These are phyloP conservation scores for Helianthus tuberosus DNA, from an alignment of 129 eudicot species.

Conservation along the genomic window DNA sequence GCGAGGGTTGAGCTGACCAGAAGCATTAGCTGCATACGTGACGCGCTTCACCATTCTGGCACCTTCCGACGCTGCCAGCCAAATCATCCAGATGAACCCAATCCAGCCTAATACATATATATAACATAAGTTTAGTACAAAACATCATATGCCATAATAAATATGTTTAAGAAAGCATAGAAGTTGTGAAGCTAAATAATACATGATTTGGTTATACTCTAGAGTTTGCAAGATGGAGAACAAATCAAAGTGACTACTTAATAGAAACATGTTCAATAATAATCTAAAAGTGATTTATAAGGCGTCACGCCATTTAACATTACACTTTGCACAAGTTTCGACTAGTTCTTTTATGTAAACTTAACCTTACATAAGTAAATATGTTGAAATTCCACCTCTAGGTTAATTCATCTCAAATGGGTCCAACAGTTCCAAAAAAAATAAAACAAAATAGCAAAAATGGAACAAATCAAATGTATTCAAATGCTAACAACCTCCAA, in stretches of 20 bases:
- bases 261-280: neutral
- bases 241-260: too few relatives aligned
- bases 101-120: conserved; percentile 64
- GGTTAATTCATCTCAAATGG: neutral
- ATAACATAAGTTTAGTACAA: neutral
- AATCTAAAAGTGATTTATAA: neutral
- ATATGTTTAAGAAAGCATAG: too few relatives aligned
- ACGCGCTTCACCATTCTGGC: conserved; percentile 58
- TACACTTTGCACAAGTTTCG: neutral
- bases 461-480: neutral
- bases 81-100: conserved; percentile 68
- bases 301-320: neutral
- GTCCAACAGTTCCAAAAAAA: neutral
- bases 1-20: conserved; percentile 30
- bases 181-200: neutral
- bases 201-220: too few relatives aligned
- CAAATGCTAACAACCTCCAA: neutral
- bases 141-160: neutral
- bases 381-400: neutral
- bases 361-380: neutral
- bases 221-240: too few relatives aligned
- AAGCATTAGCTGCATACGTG: conserved; percentile 52
- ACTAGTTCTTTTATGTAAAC: neutral
- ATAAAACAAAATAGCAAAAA: neutral
- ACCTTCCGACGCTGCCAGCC: conserved; percentile 62